Base-by-base conservation (phyloP, 2,329 filamentous ascomycete genomes). In the Laburnicola sp. region DNA sequence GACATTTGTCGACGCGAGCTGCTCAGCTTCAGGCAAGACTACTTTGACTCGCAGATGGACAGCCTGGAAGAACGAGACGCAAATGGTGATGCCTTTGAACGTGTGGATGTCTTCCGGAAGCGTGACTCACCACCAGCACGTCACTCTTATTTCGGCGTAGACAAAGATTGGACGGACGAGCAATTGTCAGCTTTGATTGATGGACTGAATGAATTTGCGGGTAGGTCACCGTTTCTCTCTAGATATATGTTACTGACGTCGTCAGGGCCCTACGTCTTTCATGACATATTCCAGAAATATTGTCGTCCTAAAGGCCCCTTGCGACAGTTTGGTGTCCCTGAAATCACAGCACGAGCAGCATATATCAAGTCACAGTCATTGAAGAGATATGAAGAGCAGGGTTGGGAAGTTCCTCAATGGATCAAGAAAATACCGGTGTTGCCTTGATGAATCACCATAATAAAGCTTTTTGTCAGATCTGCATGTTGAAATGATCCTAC, bases 41-140 rank as follows among this genome's bases (percentile, higher is more conserved):
- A 4, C 34, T 38, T 46, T 4, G 58, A 61, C 6, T 42, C 48
- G 4, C 54, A 53, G 6, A 43, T 59, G n/a, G 49, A 57, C 3
- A 53, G 62, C 21, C 1, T 53, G 3, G 60, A 58, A 3, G 69
- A 73, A 16, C 51, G 58, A 23, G 76, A 78, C 42, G 66, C 71
- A 0, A 73, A 76, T 45, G 76, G 76, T 4, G 27, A 65, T 0
- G 47, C 47, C 0, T 76, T 78, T 42, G 69, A 74, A 43, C 73
- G 76, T 4, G 37, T 74, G 1, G 57, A 70, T 1, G 48, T 73
- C 4, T 75, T 79, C 53, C 66, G 62, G 4, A 38, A 68, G 10
- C 70, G 71, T n/a, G 65, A 59, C 2, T 58, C 58, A 34, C 65
- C 54, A 6, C 60, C 56, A 2, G 48, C 50, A 7, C 52, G 47